Evolutionary conservation across 2,329 filamentous ascomycete genomes (phyloP).

Genomic region (Aschersonia sp.): DNA sequence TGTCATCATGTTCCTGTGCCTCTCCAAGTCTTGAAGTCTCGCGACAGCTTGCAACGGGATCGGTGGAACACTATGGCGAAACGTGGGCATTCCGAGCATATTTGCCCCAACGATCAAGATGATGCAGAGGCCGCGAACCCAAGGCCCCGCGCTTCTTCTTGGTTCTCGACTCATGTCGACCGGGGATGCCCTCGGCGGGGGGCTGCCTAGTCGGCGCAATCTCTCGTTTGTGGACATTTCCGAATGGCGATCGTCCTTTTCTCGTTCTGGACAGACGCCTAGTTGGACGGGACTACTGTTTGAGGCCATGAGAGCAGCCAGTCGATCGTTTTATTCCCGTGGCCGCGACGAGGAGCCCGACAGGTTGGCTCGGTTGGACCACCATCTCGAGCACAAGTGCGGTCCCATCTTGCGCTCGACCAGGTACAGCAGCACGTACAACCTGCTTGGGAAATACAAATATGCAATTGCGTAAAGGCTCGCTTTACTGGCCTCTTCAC

Average conservation of each 20-base stretch:
- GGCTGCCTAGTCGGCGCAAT: not conserved
- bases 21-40: no score
- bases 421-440: not conserved
- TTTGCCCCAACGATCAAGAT: not conserved
- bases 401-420: not conserved
- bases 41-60: not conserved
- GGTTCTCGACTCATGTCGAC: not conserved
- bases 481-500: no score
- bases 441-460: no score
- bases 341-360: not conserved
- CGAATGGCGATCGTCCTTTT: not conserved
- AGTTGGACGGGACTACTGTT: not conserved
- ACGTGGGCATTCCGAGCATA: not conserved
- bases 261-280: not conserved
- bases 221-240: not conserved
- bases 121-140: not conserved
- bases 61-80: not conserved
- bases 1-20: not conserved
- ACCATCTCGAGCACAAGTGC: not conserved
- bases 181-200: not conserved
- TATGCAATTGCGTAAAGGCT: no score
- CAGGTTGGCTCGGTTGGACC: not conserved
- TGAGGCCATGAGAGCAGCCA: not conserved
- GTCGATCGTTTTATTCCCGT: not conserved
- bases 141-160: not conserved